Evolutionary conservation across 2,329 filamentous ascomycete species (phyloP), one percentile per base, ranked within the genome.

Genomic region (Neofusicoccum kwambonambiense): DNA sequence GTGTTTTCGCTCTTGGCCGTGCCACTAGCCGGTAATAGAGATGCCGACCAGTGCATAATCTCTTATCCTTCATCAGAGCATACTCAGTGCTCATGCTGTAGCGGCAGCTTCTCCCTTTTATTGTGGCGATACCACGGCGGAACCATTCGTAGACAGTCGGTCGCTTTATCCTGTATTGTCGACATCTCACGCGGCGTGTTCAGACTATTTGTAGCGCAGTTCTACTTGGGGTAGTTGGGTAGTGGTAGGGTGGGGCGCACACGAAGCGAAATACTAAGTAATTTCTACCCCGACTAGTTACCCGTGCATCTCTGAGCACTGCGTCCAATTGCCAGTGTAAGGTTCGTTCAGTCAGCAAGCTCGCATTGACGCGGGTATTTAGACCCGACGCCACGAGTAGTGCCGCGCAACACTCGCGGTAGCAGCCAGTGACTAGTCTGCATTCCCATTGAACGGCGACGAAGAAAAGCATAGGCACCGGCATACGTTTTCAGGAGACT

Each of bases 1-100:
- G 91, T 69, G 94, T 98, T 11, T 99, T 99, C 80, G 89, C 93
- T 47, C 87, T 99, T 72, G 89, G 91, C 67, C 88, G 93, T 69
- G 81, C 89, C 47, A 83, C 80, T 15, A 82, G 78, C 67, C 80
- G 82, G 72, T 81, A 76, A 71, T 19, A 8, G 27, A 41, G 22
- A 34, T 19, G 17, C 17, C 17, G 5, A n/a, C 27, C 27, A 13
- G 22, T 19, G 31, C 56, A 47, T 45, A 45, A 45, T 37, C n/a
- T 60, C 56, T 37, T 42, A 22, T 12, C 22, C 42, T 37, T 47
- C 41, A 44, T 60, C 27, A 19, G n/a, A 37, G 12, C 17, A 37
- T 47, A 15, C 11, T 31, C 15, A 42, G 17, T 11, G 27, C 31
- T 47, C 41, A 19, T n/a, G 8, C 50, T 17, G 51, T 37, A 37